Evolutionary conservation across 2,329 filamentous ascomycete genomes (phyloP).

Genomic region (Emydomyces testavorans): DNA sequence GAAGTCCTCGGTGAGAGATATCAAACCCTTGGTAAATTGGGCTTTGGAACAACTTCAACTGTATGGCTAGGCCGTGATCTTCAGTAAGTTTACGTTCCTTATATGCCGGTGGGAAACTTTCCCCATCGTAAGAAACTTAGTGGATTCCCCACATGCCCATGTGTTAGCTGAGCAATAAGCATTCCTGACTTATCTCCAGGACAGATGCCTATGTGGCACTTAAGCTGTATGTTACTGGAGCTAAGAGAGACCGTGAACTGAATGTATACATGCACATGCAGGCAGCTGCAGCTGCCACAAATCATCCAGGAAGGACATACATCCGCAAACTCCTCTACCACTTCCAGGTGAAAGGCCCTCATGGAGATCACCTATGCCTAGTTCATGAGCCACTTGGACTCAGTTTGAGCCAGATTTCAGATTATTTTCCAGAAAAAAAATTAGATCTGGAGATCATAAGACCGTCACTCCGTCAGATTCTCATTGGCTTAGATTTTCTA

Average conservation of each 20-base stretch:
- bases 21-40: conserved; percentile 16
- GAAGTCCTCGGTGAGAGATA: conserved; percentile 10
- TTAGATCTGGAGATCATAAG: too few relatives aligned
- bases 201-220: background rate
- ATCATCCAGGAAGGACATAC: background rate
- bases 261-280: conserved; percentile 3
- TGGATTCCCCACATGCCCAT: too few relatives aligned
- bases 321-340: conserved; percentile 10
- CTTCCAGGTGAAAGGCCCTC: conserved; percentile 10
- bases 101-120: too few relatives aligned
- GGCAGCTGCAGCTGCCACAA: background rate
- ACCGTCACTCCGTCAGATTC: too few relatives aligned
- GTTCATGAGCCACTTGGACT: conserved; percentile 12
- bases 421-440: background rate
- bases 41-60: conserved; percentile 18
- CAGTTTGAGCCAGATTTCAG: conserved; percentile 11
- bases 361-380: conserved; percentile 10
- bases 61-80: conserved; percentile 17
- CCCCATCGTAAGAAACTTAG: too few relatives aligned
- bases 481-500: background rate
- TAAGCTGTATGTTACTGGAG: background rate
- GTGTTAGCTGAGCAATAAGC: background rate
- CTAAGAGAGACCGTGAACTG: background rate
- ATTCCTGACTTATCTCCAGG: too few relatives aligned
- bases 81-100: background rate